Percentiles rank a stretch among this genome's conserved stretches.
Evolutionary conservation across 192 early-diverging fungal genomes (phyloP).

Genomic region (Coemansia pectinata): DNA sequence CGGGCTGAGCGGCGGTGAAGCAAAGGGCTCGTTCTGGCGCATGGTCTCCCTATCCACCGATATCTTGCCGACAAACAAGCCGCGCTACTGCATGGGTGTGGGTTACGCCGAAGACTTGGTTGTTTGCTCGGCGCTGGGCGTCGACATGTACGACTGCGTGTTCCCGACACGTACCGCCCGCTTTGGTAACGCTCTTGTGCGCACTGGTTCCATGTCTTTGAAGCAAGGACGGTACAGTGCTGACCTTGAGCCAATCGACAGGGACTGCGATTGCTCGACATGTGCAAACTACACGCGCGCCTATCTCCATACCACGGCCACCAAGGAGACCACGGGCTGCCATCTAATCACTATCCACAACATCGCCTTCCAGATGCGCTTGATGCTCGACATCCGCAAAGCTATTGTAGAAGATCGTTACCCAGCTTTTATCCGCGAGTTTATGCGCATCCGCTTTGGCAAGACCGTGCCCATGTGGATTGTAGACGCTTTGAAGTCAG

Average conservation of each 20-base stretch:
- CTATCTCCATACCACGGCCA: constrained; percentile 68
- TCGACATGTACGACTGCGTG: constrained; percentile 92
- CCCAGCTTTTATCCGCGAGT: constrained; percentile 68
- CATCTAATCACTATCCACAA: constrained; percentile 84
- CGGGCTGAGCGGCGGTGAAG: constrained; percentile 84
- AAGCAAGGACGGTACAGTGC: constrained; percentile 61
- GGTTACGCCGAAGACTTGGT: constrained; percentile 85
- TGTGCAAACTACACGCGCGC: constrained; percentile 75
- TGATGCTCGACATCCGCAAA: constrained; percentile 77
- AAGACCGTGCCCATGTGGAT: constrained; percentile 70
- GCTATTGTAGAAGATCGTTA: constrained; percentile 70
- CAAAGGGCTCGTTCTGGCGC: constrained; percentile 84
- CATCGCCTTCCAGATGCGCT: constrained; percentile 78
- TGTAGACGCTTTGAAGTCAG: constrained; percentile 69
- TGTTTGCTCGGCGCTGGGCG: constrained; percentile 81
- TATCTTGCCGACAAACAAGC: constrained; percentile 75
- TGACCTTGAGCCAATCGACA: constrained; percentile 74
- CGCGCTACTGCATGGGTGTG: constrained; percentile 92
- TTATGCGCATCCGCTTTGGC: constrained; percentile 67
- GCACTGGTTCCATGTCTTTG: constrained; percentile 67
- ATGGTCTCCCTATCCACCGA: constrained; percentile 81
- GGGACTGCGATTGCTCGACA: constrained; percentile 73
- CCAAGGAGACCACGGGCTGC: constrained; percentile 77
- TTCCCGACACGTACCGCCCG: constrained; percentile 88
- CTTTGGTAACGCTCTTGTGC: constrained; percentile 82